phyloP scores from a whole-genome alignment of 345 rosid species.

The Ceriops tagal region DNA sequence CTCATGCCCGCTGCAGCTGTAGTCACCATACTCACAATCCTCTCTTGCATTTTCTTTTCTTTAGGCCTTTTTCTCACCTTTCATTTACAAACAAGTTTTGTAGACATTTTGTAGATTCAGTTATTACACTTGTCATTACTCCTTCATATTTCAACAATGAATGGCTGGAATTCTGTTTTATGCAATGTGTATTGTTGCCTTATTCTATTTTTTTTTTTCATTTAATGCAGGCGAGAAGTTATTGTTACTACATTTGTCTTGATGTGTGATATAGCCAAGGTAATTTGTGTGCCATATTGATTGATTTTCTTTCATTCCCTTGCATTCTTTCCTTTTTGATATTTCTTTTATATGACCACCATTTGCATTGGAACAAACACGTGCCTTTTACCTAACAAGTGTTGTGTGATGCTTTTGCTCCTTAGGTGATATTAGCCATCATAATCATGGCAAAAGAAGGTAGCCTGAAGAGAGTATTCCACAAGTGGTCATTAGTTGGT shows the following conservation, averaged over 20 bases:
- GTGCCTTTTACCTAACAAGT: neutral
- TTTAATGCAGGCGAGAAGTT: constrained; percentile 59
- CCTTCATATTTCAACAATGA: neutral
- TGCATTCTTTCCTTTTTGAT: neutral
- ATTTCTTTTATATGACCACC: no score
- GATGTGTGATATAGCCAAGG: constrained; percentile 87
- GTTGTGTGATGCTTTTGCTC: constrained; percentile 7
- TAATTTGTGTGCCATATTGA: constrained; percentile 13
- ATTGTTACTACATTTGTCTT: constrained; percentile 90
- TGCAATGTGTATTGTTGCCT: constrained; percentile 12
- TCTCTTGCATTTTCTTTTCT: neutral
- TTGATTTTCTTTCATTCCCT: neutral
- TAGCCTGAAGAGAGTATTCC: constrained; percentile 52
- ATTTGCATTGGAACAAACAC: neutral
- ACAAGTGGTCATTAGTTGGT: constrained; percentile 78
- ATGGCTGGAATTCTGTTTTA: neutral
- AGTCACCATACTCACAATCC: no score
- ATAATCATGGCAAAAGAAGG: constrained; percentile 85
- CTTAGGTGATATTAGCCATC: constrained; percentile 70
- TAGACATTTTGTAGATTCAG: neutral
- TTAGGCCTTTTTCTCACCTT: neutral
- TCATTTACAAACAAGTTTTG: neutral
- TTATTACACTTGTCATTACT: neutral
- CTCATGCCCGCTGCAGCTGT: no score
- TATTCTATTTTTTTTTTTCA: neutral